A percentile compares a stretch with the other conserved stretches of the same genome.
phyloP scores from a whole-genome alignment of 2,329 filamentous ascomycete genomes.

The Phoma sp. region DNA sequence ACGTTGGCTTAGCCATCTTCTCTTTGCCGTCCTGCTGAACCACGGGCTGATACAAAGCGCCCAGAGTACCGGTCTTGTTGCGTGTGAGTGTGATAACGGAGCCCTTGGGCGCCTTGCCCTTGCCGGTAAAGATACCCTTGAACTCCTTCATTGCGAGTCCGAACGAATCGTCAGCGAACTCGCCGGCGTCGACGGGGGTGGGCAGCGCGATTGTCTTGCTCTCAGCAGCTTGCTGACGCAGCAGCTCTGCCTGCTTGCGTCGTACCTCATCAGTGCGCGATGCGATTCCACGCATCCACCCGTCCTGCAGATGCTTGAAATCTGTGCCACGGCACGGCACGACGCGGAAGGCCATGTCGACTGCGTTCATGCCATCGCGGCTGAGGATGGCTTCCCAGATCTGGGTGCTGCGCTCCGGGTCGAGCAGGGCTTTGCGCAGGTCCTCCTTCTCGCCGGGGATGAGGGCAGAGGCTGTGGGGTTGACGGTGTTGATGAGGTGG shows the following conservation, averaged over 20 bases:
- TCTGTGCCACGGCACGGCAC: constrained; percentile 93
- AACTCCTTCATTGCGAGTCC: constrained; percentile 77
- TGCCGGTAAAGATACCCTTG: constrained; percentile 79
- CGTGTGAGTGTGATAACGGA: constrained; percentile 77
- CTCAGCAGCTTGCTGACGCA: constrained; percentile 53
- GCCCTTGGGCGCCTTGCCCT: constrained; percentile 76
- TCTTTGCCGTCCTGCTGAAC: constrained; percentile 43
- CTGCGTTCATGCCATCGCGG: constrained; percentile 56
- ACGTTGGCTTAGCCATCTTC: constrained; percentile 55
- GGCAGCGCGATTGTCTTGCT: constrained; percentile 40
- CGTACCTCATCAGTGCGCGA: constrained; percentile 66
- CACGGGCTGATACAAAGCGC: constrained; percentile 43
- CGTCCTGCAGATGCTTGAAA: constrained; percentile 90
- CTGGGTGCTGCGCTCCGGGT: constrained; percentile 70
- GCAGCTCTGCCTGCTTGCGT: constrained; percentile 38
- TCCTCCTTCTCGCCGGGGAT: constrained; percentile 80
- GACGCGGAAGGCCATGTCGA: constrained; percentile 81
- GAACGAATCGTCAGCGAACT: constrained; percentile 76
- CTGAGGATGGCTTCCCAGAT: constrained; percentile 75
- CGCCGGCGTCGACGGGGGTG: constrained; percentile 43
- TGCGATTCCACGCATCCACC: constrained; percentile 84
- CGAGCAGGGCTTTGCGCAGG: constrained; percentile 71
- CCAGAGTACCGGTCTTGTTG: constrained; percentile 66
- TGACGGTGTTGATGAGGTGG: constrained; percentile 76
- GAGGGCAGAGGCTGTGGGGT: constrained; percentile 78